phyloP scores from a whole-genome alignment of 495 filamentous ascomycete genomes.

The Xylaria telfairii region DNA sequence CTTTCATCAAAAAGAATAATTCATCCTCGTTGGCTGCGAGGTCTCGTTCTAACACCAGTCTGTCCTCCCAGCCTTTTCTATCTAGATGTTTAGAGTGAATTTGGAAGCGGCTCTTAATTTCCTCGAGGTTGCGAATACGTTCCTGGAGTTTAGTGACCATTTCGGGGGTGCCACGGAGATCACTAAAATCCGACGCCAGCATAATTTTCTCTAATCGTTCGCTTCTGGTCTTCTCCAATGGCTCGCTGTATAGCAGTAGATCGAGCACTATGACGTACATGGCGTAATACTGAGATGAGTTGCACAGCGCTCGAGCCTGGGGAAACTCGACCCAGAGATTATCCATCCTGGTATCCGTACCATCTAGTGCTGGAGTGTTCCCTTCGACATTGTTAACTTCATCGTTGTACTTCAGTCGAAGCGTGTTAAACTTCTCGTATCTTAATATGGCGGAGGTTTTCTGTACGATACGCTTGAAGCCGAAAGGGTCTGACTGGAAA shows the following conservation, averaged over 20 bases:
- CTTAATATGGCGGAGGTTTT: conserved; percentile 91
- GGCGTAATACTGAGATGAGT: conserved; percentile 94
- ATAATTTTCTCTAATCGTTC: conserved; percentile 98
- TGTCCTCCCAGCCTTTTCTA: conserved; percentile 88
- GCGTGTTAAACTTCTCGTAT: conserved; percentile 97
- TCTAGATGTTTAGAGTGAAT: conserved; percentile 88
- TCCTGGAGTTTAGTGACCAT: conserved; percentile 92
- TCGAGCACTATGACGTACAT: conserved; percentile 97
- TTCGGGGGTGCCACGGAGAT: conserved; percentile 89
- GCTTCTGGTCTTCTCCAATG: conserved; percentile 90
- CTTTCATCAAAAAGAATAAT: conserved; percentile 99
- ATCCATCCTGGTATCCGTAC: conserved; percentile 81
- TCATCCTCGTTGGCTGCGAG: conserved; percentile 91
- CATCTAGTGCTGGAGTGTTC: conserved; percentile 51
- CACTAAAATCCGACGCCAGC: conserved; percentile 99
- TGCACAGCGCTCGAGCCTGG: conserved; percentile 87
- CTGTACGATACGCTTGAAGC: conserved; percentile 93
- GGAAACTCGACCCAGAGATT: conserved; percentile 97
- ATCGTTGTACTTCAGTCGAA: conserved; percentile 96
- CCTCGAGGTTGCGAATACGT: conserved; percentile 89
- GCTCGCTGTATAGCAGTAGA: conserved; percentile 92
- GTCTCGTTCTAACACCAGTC: conserved; percentile 84
- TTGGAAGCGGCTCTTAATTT: conserved; percentile 96
- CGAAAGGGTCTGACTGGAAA: conserved; percentile 88
- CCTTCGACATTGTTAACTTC: conserved; percentile 73